A percentile compares a stretch with the other conserved stretches of the same genome.
These are phyloP conservation scores for Hygrophila difformis DNA, from an alignment of 257 asterid genomes.

Conservation along the genomic window DNA sequence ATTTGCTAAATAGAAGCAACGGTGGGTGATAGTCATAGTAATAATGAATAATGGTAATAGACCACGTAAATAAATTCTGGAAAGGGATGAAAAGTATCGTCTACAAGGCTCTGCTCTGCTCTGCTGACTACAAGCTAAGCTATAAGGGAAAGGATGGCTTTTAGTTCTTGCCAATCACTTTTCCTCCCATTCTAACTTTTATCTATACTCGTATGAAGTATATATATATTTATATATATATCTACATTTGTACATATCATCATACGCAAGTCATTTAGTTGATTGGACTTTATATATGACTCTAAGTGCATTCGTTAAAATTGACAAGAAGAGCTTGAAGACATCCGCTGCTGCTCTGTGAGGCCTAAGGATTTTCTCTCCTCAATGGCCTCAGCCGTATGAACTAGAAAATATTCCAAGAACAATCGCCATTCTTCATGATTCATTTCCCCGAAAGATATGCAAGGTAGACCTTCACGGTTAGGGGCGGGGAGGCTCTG, in stretches of 20 bases:
- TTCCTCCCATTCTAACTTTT: conserved; percentile 22
- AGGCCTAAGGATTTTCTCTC: conserved; percentile 57
- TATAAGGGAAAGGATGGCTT: conserved; percentile 46
- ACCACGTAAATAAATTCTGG: too few species aligned
- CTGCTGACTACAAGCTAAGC: too few species aligned
- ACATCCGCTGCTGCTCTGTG: too few species aligned
- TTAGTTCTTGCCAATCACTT: conserved; percentile 35
- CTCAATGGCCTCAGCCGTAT: conserved; percentile 60
- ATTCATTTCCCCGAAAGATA: conserved; percentile 63
- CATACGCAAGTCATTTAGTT: too few species aligned
- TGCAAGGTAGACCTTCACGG: conserved; percentile 43
- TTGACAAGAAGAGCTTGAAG: conserved; percentile 78
- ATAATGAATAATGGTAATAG: too few species aligned
- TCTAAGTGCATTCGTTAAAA: conserved; percentile 39
- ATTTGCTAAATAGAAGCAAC: too few species aligned
- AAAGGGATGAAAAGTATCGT: too few species aligned
- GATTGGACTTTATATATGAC: too few species aligned
- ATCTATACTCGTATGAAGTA: conserved; percentile 6
- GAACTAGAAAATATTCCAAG: conserved; percentile 48
- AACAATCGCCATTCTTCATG: conserved; percentile 50
- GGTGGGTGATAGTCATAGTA: too few species aligned
- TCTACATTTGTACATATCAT: too few species aligned
- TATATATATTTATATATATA: conserved; percentile 13
- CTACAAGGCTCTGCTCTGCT: too few species aligned
- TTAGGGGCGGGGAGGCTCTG: conserved; percentile 51